Percentiles rank a stretch among this genome's conserved stretches.
phyloP scores from a whole-genome alignment of 352 stramenopile genomes.

The Pythium myriotylum region DNA sequence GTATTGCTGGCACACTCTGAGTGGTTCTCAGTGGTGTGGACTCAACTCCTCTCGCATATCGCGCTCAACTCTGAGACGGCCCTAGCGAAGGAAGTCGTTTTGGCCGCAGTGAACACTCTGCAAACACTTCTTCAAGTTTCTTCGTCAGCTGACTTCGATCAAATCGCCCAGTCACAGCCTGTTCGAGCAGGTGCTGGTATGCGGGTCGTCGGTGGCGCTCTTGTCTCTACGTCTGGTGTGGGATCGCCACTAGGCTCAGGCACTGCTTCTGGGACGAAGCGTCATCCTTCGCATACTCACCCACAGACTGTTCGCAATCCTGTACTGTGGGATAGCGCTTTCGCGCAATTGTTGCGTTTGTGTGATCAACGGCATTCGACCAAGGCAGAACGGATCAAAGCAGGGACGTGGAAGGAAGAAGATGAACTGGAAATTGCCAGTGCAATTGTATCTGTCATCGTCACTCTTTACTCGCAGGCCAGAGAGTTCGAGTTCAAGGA shows the following conservation, averaged over 20 bases:
- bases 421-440: slow-evolving; percentile 83
- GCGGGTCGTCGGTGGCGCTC: slow-evolving; percentile 87
- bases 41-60: slow-evolving; percentile 61
- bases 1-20: slow-evolving; percentile 55
- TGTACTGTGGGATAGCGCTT: slow-evolving; percentile 69
- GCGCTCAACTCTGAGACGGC: slow-evolving; percentile 49
- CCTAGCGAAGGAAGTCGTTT: slow-evolving; percentile 78
- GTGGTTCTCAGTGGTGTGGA: slow-evolving; percentile 74
- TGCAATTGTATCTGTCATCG: slow-evolving; percentile 68
- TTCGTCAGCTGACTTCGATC: slow-evolving; percentile 70
- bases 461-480: slow-evolving; percentile 77
- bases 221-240: slow-evolving; percentile 49
- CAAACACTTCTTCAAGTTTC: slow-evolving; percentile 85
- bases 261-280: slow-evolving; percentile 2
- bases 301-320: slow-evolving; percentile 46
- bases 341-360: slow-evolving; percentile 56
- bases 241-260: slow-evolving; percentile 14
- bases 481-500: slow-evolving; percentile 79
- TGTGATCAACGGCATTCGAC: slow-evolving; percentile 42
- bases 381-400: background rate
- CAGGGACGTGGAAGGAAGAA: slow-evolving; percentile 53
- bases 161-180: slow-evolving; percentile 67
- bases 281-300: slow-evolving; percentile 10
- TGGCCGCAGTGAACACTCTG: slow-evolving; percentile 73
- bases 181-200: slow-evolving; percentile 87